Percentiles rank a stretch among this genome's conserved stretches.
Evolutionary conservation across 257 asterid species (phyloP).

Genomic region (Salvia splendens): DNA sequence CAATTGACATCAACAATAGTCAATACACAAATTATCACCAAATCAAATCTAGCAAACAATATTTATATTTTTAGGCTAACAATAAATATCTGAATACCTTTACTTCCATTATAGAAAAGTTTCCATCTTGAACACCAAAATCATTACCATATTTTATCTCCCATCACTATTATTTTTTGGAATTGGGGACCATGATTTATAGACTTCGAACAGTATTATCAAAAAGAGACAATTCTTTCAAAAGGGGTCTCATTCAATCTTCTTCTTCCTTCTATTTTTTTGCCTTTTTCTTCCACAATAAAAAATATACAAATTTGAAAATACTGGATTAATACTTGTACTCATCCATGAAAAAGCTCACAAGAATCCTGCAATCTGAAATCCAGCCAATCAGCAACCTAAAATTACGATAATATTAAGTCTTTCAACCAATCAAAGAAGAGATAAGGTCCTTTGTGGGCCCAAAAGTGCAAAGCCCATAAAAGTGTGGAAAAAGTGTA

Average conservation of each 20-base stretch:
- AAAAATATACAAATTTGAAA: constrained; percentile 16
- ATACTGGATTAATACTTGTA: constrained; percentile 42
- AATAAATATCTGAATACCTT: neutral
- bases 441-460: constrained; percentile 55
- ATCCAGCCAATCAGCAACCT: constrained; percentile 55
- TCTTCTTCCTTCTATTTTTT: neutral
- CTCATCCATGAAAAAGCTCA: constrained; percentile 42
- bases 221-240: constrained; percentile 41
- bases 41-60: neutral
- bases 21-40: neutral
- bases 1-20: no score
- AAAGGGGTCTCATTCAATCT: constrained; percentile 43
- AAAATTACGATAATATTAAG: constrained; percentile 41
- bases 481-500: constrained; percentile 36
- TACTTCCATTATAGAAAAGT: neutral
- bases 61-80: neutral
- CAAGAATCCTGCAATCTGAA: constrained; percentile 48
- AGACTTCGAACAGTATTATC: constrained; percentile 31
- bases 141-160: neutral
- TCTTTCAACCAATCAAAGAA: constrained; percentile 50
- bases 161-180: constrained; percentile 17
- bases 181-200: constrained; percentile 50
- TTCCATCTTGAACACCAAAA: constrained; percentile 1
- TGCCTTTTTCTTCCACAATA: neutral
- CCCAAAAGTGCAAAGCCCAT: constrained; percentile 39